Base-by-base conservation (phyloP, 495 filamentous ascomycete species). In the Aspergillus bridgeri region DNA sequence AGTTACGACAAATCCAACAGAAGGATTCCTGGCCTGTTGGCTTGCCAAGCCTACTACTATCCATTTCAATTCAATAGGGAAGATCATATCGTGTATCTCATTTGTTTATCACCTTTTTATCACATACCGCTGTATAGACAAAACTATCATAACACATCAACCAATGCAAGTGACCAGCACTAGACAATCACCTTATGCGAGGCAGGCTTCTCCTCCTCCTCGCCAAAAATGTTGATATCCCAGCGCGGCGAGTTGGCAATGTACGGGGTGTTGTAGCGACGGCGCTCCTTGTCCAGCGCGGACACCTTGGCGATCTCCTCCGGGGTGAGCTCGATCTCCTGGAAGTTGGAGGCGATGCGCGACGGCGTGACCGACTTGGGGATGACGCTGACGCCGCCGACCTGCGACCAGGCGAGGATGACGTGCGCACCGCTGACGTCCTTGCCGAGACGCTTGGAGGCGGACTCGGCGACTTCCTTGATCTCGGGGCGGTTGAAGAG, bases 341-440 rank as follows among this genome's bases (percentile, higher is more conserved):
- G 66, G 69, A 80, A 79, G 74, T 80, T 80, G 56, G 72, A 71
- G 56, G 55, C 62, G 48, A 79, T 80, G 54, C 77, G 76, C 29
- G 74, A 75, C 21, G 75, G 63, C 18, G 75, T 80, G 38, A 79
- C 70, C 21, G 76, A 79, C 70, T 80, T 80, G 61, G 77, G 77
- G 62, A 80, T 80, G 59, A 80, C 77, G 58, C 73, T 76, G 69
- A 76, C 68, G 50, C 76, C 77, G 42, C 75, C 76, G 15, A 75
- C 67, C 60, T 77, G 73, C 55, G 75, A 79, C 76, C 76, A 78
- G 65, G 73, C 75, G 52, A 78, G 75, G 53, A 77, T 73, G 53
- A 76, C 75, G 48, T 78, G 74, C 46, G 75, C 74, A 45, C 65
- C 64, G 55, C 60, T 70, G 63, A 78, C 75, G 47, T 65, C 54